Conservation (phyloP, 176 grass and related monocot species). For the Oryza glaberrima region DNA sequence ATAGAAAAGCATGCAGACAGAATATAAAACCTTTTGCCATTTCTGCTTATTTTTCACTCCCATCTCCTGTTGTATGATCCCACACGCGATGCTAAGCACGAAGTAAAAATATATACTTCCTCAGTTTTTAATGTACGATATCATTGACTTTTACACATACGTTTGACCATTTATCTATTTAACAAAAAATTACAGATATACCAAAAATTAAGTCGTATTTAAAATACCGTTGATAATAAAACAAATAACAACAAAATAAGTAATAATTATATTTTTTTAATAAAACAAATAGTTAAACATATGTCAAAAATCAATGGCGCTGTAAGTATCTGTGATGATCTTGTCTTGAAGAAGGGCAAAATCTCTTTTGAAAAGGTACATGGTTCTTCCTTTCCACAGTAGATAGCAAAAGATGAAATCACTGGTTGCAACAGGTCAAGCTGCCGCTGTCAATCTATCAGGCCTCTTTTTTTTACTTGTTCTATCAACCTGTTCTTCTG, state of each 20-base stretch:
- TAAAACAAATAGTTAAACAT: too few species aligned
- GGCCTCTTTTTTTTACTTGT: not conserved
- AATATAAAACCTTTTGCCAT: not conserved
- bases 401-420: slow-evolving; percentile 6
- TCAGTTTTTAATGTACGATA: too few species aligned
- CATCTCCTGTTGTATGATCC: not conserved
- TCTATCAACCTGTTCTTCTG: slow-evolving; percentile 10
- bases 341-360: not conserved
- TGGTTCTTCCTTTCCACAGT: slow-evolving; percentile 23
- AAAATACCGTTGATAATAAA: too few species aligned
- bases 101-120: too few species aligned
- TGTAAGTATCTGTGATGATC: not conserved
- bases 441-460: not conserved
- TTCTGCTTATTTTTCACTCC: not conserved
- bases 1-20: not conserved
- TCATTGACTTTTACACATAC: too few species aligned
- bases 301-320: too few species aligned
- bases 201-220: too few species aligned
- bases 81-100: not conserved
- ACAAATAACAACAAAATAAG: too few species aligned
- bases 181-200: too few species aligned
- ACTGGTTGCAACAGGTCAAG: slow-evolving; percentile 23
- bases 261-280: too few species aligned
- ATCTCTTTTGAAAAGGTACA: not conserved
- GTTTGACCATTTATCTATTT: too few species aligned